Base-by-base conservation (phyloP, 2,329 filamentous ascomycete genomes). In the Diaporthe vaccinii region DNA sequence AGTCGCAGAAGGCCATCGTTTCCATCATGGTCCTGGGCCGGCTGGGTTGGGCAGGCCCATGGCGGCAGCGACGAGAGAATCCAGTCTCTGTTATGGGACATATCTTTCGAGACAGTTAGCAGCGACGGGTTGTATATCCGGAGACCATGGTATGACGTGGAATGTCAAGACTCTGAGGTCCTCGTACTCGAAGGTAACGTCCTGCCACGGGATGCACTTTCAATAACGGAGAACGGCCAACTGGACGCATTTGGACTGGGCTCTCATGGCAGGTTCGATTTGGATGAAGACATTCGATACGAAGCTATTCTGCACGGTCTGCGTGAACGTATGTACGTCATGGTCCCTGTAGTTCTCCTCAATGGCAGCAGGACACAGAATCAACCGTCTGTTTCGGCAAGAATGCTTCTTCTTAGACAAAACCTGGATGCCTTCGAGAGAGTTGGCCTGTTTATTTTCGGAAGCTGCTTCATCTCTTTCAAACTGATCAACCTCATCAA, bases 331-430 rank as follows among this genome's bases (percentile, higher is more conserved):
- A 44, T 20, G 1, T 51, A 53, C 3, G 22, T 68, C 12, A 51
- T 68, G 6, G 62, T 68, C 7, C 22, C 62, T 20, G 22, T 68
- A 20, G 31, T 59, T n/a, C 57, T 25, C 20, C 31, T 39, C 1
- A 22, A 15, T 2, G 9, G 14, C 46, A 17, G 22, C 0, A 39
- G 2, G 10, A 12, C 28, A 20, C 22, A 25, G 1, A 39, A 17
- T 15, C 6, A 10, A 2, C 4, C 10, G 20, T 25, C 7, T 4
- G 36, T 1, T 39, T 68, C 31, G 46, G 22, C 46, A 51, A 68
- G 44, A 20, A 68, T 68, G 62, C 61, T 68, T 25, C 57, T 59
- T 25, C 62, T 68, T 12, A 36, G 15, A 20, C 46, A 14, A 20
- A 68, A 36, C 46, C 2, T 10, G 2, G 28, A 67, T 25, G 1